Evolutionary conservation across 768 basidiomycete genomes (phyloP).

Genomic region (Suillus tomentosus): DNA sequence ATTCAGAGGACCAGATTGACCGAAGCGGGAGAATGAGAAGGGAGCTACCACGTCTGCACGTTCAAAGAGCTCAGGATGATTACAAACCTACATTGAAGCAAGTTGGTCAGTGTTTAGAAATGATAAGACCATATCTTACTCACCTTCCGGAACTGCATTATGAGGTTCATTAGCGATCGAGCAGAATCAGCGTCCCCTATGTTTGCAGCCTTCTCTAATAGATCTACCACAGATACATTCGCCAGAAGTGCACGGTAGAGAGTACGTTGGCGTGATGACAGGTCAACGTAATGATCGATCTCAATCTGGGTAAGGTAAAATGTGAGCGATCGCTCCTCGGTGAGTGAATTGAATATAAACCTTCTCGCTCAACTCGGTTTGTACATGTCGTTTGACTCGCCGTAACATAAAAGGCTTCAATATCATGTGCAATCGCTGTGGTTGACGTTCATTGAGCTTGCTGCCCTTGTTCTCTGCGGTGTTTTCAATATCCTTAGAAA

Average conservation of each 20-base stretch:
- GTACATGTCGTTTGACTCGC: conserved; percentile 97
- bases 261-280: conserved; percentile 88
- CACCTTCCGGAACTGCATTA: conserved; percentile 99
- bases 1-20: conserved; percentile 75
- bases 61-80: conserved; percentile 97
- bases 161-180: conserved; percentile 95
- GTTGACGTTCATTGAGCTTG: conserved; percentile 92
- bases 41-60: conserved; percentile 94
- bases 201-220: conserved; percentile 90
- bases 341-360: conserved; percentile 38
- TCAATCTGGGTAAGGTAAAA: conserved; percentile 73
- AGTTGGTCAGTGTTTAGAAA: conserved; percentile 8
- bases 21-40: conserved; percentile 85
- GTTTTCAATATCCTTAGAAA: conserved; percentile 98
- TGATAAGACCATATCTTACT: conserved; percentile 13
- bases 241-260: conserved; percentile 89
- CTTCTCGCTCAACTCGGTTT: conserved; percentile 99
- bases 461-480: conserved; percentile 89
- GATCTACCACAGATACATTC: conserved; percentile 92
- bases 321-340: conserved; percentile 87
- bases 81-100: conserved; percentile 70
- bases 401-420: conserved; percentile 99
- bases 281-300: conserved; percentile 90
- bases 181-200: conserved; percentile 91
- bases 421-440: conserved; percentile 96